Percentiles rank a stretch among this genome's conserved stretches.
Conservation (phyloP, 768 basidiomycete genomes). For the Hirschioporus abietinus region DNA sequence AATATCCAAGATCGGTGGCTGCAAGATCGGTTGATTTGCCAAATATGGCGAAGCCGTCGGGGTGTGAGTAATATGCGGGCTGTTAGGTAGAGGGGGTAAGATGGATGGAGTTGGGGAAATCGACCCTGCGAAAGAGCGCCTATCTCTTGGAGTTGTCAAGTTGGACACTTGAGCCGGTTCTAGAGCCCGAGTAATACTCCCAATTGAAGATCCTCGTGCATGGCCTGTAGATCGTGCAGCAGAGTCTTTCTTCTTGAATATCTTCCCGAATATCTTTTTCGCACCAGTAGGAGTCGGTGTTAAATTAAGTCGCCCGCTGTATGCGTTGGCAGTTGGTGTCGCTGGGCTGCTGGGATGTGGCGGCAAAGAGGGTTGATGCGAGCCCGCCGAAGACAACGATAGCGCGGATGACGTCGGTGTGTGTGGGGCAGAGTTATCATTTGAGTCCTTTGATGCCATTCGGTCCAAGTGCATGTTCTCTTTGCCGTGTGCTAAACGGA, state of each 20-base stretch:
- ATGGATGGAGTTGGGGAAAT: conserved; percentile 11
- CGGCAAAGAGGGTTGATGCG: not conserved
- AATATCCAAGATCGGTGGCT: conserved; percentile 57
- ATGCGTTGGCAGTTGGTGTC: conserved; percentile 12
- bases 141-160: not conserved
- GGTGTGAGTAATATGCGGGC: conserved; percentile 8
- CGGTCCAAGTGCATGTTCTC: not conserved
- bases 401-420: conserved; percentile 29
- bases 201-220: conserved; percentile 3
- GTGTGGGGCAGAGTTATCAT: conserved; percentile 16
- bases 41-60: conserved; percentile 2
- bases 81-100: conserved; percentile 16
- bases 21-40: conserved; percentile 20
- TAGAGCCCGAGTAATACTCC: not conserved
- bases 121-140: conserved; percentile 1
- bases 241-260: conserved; percentile 58
- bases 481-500: not conserved
- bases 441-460: conserved; percentile 5
- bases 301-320: conserved; percentile 19
- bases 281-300: conserved; percentile 36
- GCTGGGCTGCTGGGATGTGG: conserved; percentile 13
- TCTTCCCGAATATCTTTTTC: conserved; percentile 59
- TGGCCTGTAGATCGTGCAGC: conserved; percentile 22
- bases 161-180: not conserved
- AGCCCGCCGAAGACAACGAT: conserved; percentile 24